Percentiles rank a stretch among this genome's conserved stretches.
These are phyloP conservation scores for Furculomyces boomerangus DNA, from an alignment of 371 early-diverging fungal genomes.

Conservation along the genomic window DNA sequence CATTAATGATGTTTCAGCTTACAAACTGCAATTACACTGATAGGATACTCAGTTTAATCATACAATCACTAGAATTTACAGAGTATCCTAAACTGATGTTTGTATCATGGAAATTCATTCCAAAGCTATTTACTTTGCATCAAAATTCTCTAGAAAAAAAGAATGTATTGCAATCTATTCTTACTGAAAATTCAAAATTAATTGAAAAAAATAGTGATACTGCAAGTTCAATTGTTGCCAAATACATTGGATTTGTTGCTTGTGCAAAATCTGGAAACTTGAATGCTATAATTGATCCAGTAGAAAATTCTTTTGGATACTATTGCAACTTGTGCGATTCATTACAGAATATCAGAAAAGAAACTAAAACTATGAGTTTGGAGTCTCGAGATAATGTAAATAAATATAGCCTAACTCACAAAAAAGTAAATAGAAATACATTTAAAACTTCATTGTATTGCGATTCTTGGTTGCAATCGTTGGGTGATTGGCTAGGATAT, in stretches of 20 bases:
- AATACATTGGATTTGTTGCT: not conserved
- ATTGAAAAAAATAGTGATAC: not conserved
- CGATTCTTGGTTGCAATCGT: not conserved
- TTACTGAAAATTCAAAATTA: not conserved
- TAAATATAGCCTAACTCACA: not conserved
- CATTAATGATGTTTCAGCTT: not conserved
- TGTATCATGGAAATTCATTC: not conserved
- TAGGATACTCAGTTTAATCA: not conserved
- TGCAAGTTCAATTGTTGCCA: not conserved
- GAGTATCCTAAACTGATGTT: not conserved
- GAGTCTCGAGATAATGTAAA: not conserved
- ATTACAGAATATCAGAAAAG: not conserved
- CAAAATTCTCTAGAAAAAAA: not conserved
- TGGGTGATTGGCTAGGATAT: constrained; percentile 21
- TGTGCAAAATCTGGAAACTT: not conserved
- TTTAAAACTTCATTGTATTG: not conserved
- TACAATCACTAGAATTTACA: not conserved
- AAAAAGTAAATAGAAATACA: not conserved
- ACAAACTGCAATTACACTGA: not conserved
- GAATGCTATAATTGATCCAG: not conserved
- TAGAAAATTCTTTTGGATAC: not conserved
- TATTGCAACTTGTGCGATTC: not conserved
- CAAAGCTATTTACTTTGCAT: not conserved
- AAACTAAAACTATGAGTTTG: not conserved
- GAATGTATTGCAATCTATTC: not conserved